Conservation (phyloP, 2,329 filamentous ascomycete genomes). For the Aspergillus clavatus region DNA sequence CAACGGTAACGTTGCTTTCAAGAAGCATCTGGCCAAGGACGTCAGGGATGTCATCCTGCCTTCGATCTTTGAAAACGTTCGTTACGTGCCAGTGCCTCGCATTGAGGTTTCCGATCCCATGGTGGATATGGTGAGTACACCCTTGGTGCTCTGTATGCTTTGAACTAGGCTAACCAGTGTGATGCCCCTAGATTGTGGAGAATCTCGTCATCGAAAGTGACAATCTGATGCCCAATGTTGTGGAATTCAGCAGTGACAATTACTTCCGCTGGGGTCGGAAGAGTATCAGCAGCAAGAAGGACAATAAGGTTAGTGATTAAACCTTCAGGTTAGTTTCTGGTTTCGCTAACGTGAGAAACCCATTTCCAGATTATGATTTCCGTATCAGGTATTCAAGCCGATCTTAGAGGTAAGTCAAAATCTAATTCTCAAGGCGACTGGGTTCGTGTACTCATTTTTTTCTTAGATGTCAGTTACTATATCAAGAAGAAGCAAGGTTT, state of each 20-base stretch:
- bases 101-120: slow-evolving; percentile 85
- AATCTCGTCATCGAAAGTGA: slow-evolving; percentile 94
- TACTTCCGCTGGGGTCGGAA: slow-evolving; percentile 94
- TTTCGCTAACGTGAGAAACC: not conserved
- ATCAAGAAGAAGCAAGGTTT: slow-evolving; percentile 94
- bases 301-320: slow-evolving; percentile 61
- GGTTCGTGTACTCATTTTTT: slow-evolving; percentile 3
- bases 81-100: slow-evolving; percentile 87
- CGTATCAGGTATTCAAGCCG: slow-evolving; percentile 86
- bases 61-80: slow-evolving; percentile 71
- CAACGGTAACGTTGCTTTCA: slow-evolving; percentile 80
- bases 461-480: slow-evolving; percentile 82
- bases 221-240: slow-evolving; percentile 89
- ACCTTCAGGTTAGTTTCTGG: no score
- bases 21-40: slow-evolving; percentile 88
- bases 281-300: slow-evolving; percentile 72
- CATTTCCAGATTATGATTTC: slow-evolving; percentile 62
- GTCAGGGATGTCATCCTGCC: slow-evolving; percentile 82
- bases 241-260: slow-evolving; percentile 87
- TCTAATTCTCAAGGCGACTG: not conserved
- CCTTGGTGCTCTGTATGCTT: not conserved
- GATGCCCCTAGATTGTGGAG: slow-evolving; percentile 59
- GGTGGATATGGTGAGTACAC: slow-evolving; percentile 61
- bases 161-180: not conserved
- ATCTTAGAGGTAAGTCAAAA: slow-evolving; percentile 54